Base-by-base conservation (phyloP, 441 rosid genomes). In the Populus trichocarpa region DNA sequence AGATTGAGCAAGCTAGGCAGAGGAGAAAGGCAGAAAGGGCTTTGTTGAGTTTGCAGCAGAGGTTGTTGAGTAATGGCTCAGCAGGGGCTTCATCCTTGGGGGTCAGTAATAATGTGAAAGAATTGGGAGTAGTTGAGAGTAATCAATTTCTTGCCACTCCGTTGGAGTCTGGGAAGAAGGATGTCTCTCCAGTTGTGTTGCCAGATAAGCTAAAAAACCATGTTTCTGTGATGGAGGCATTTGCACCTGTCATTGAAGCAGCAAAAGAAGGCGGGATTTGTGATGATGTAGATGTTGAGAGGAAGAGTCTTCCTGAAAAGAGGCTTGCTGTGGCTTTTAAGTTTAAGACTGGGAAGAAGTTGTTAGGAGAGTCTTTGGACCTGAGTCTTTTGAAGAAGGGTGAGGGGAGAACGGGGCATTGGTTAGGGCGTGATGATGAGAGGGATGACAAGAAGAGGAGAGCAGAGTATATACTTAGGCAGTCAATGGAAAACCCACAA, bases 391-490 rank as follows among this genome's bases (percentile, higher is more conserved):
- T 83, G 73, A 90, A 69, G 81, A 92, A 89, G 71, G 85, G 83
- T 79, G 88, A 80, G 50, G 83, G 86, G 76, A 87, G 87, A 80
- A 32, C 81, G 6, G 81, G 77, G 20, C 84, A 74, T 77, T 85
- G 26, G 75, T 78, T 88, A 42, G 88, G 82, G 75, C 89, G 87
- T 50, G 94, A 87, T 40, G 99, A 93, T n/a, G 99, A 96, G 85
- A 90, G 93, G 84, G 99, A 94, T 78, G 99, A 96, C 65, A 96
- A 90, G 86, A 96, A 91, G 87, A 89, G 98, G 82, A 94, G 99
- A 82, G 99, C 97, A 14, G 98, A 90, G 87, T 90, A 87, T 75
- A 94, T 96, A 80, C 91, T 94, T 76, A 88, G 87, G 77, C 97
- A 94, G 69, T 88, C 97, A 26, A 89, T 89, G 80, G 99, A 96